These are phyloP conservation scores for Hyaloperonospora arabidopsidis DNA, from an alignment of 352 stramenopile genomes.

Conservation along the genomic window DNA sequence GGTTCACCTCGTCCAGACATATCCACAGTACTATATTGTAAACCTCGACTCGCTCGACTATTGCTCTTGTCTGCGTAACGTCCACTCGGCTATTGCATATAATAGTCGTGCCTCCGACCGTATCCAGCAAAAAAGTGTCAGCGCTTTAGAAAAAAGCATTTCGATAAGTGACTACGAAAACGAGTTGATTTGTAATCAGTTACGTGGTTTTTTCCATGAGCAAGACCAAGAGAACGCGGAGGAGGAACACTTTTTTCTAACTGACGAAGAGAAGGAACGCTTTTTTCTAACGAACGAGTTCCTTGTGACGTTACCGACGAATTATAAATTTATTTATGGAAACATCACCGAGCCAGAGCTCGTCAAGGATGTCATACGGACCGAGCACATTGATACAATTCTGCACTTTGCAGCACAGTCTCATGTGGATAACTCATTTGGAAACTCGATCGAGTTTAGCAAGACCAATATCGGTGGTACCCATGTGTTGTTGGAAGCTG, in stretches of 20 bases:
- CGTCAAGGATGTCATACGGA: slow-evolving; percentile 91
- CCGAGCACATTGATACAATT: slow-evolving; percentile 95
- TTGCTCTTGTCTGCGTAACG: slow-evolving; percentile 61
- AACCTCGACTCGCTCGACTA: slow-evolving; percentile 91
- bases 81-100: slow-evolving; percentile 47
- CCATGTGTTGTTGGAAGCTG: slow-evolving; percentile 95
- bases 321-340: slow-evolving; percentile 97
- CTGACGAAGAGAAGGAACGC: slow-evolving; percentile 49
- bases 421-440: slow-evolving; percentile 97
- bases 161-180: slow-evolving; percentile 21
- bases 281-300: slow-evolving; percentile 19
- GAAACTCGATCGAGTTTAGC: slow-evolving; percentile 97
- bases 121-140: slow-evolving; percentile 1
- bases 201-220: no score
- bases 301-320: slow-evolving; percentile 30
- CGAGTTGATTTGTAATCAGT: no score
- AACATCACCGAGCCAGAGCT: slow-evolving; percentile 92
- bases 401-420: slow-evolving; percentile 98
- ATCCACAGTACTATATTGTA: slow-evolving; percentile 96
- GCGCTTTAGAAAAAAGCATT: slow-evolving; percentile 30
- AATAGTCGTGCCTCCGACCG: slow-evolving; percentile 3
- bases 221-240: not conserved
- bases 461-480: slow-evolving; percentile 98
- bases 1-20: slow-evolving; percentile 93
- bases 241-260: no score